These are phyloP conservation scores for Stephanocyclus meneghinianus DNA, from an alignment of 352 stramenopile species.

Conservation along the genomic window DNA sequence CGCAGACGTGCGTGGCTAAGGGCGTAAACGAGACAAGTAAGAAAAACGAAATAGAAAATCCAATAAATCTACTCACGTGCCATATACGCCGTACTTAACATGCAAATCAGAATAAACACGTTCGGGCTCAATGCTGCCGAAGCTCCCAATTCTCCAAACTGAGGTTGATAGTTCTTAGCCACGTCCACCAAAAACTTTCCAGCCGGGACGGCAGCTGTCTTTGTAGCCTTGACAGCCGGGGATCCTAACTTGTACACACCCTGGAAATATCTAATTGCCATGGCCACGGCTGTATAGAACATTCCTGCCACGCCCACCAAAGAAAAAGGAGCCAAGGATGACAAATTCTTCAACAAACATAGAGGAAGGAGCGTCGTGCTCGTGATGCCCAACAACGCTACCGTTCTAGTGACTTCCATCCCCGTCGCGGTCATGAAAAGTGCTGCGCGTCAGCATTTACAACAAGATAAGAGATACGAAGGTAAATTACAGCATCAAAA, in stretches of 20 bases:
- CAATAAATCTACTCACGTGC: constrained; percentile 49
- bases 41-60: not conserved
- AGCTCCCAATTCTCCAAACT: constrained; percentile 69
- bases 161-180: constrained; percentile 52
- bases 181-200: constrained; percentile 68
- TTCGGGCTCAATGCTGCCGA: constrained; percentile 58
- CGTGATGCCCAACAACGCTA: constrained; percentile 75
- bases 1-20: not conserved
- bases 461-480: not conserved
- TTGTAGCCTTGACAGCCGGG: constrained; percentile 19
- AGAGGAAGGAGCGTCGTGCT: constrained; percentile 82
- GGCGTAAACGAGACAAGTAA: not conserved
- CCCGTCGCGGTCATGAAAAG: constrained; percentile 58
- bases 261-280: constrained; percentile 82
- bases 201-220: constrained; percentile 34
- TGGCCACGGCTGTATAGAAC: constrained; percentile 85
- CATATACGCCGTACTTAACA: constrained; percentile 87
- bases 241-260: constrained; percentile 70
- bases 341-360: constrained; percentile 85
- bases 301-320: constrained; percentile 82
- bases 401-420: constrained; percentile 54
- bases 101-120: constrained; percentile 82
- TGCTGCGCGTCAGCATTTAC: constrained; percentile 5
- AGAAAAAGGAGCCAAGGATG: constrained; percentile 81
- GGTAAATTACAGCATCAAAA: not conserved